These are phyloP conservation scores for Rhodotorula taiwanensis DNA, from an alignment of 768 basidiomycete genomes.

Conservation along the genomic window DNA sequence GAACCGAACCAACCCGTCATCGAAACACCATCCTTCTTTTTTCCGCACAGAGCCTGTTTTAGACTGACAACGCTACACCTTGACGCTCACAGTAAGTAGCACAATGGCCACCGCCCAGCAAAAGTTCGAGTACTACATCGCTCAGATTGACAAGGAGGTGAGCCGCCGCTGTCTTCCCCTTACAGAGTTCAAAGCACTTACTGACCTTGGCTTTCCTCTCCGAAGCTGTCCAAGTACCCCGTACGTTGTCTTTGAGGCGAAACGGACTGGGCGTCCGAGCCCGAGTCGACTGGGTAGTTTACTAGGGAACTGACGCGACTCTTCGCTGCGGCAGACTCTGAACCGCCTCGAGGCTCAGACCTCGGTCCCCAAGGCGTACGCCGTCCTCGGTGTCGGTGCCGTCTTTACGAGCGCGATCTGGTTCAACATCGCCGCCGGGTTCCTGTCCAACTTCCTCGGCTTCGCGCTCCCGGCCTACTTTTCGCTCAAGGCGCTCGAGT, in stretches of 20 bases:
- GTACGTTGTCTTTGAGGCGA: conserved; percentile 40
- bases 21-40: too few species aligned
- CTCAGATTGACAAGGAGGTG: conserved; percentile 95
- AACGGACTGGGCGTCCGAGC: not conserved
- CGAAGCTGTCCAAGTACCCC: conserved; percentile 65
- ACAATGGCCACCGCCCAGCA: conserved; percentile 54
- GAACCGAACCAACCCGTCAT: not conserved
- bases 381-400: conserved; percentile 64
- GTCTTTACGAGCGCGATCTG: conserved; percentile 68
- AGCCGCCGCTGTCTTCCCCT: conserved; percentile 39
- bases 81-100: too few species aligned
- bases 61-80: too few species aligned
- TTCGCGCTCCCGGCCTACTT: conserved; percentile 92
- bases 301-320: not conserved
- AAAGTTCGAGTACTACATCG: conserved; percentile 71
- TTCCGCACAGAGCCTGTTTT: too few species aligned
- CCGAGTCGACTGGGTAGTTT: too few species aligned
- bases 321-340: conserved; percentile 45
- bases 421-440: conserved; percentile 82
- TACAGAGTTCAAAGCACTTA: too few species aligned
- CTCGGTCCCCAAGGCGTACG: conserved; percentile 85
- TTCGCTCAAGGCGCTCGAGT: conserved; percentile 88
- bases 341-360: conserved; percentile 80
- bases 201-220: not conserved
- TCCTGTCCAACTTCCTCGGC: conserved; percentile 89